Conservation (phyloP, 495 filamentous ascomycete species). For the Neurospora tetraspora region DNA sequence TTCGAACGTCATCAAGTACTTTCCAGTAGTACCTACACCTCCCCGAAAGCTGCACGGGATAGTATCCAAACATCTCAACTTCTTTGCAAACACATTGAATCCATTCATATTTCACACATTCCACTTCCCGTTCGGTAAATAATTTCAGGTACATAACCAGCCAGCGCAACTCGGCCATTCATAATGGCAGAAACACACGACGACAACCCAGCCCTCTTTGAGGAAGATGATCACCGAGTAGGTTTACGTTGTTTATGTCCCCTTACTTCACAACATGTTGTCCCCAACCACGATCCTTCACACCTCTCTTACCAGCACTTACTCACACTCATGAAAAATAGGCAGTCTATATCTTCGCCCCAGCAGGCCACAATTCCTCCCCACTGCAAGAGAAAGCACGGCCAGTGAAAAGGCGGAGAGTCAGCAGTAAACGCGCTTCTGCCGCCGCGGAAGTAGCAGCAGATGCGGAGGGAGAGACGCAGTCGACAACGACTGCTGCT, state of each 20-base stretch:
- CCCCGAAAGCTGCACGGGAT: background rate
- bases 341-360: constrained; percentile 64
- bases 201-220: constrained; percentile 4
- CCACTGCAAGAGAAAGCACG: constrained; percentile 24
- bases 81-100: background rate
- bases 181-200: constrained; percentile 10
- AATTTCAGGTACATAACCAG: background rate
- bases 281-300: background rate
- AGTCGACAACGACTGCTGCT: constrained; percentile 1
- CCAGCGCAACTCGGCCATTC: background rate
- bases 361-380: constrained; percentile 23
- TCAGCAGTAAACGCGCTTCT: constrained; percentile 11
- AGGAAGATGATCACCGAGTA: constrained; percentile 27
- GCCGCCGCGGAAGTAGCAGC: background rate
- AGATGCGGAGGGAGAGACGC: background rate
- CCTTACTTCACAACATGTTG: background rate
- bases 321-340: constrained; percentile 17
- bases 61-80: background rate
- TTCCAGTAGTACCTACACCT: background rate
- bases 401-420: constrained; percentile 56
- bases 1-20: background rate
- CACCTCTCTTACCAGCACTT: background rate
- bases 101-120: background rate
- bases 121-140: background rate
- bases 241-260: background rate